Percentiles rank a stretch among this genome's conserved stretches.
Conservation (phyloP, 139 green algal species). For the Tetraselmis chui region DNA sequence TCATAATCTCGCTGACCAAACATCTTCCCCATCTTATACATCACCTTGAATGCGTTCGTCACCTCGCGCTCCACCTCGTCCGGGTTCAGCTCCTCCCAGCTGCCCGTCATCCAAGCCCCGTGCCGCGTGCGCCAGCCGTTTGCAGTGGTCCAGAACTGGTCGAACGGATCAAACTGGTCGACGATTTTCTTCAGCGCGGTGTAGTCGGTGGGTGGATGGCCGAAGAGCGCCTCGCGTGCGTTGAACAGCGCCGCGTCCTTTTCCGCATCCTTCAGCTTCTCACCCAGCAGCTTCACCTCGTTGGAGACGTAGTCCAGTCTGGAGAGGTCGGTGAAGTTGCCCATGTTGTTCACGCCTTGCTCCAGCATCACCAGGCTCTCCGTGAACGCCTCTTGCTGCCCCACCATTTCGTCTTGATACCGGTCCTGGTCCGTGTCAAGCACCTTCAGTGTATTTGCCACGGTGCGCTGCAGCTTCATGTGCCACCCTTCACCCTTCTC, state of each 20-base stretch:
- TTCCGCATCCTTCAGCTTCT: slow-evolving; percentile 50
- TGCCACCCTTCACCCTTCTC: slow-evolving; percentile 28
- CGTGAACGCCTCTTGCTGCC: slow-evolving; percentile 57
- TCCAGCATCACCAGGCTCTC: slow-evolving; percentile 35
- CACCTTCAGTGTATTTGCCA: not conserved
- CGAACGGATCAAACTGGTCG: slow-evolving; percentile 70
- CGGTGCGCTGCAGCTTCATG: slow-evolving; percentile 13
- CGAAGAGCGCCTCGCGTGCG: slow-evolving; percentile 57
- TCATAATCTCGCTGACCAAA: slow-evolving; percentile 38
- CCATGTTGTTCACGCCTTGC: slow-evolving; percentile 31
- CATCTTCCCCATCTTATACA: slow-evolving; percentile 48
- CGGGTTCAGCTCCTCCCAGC: slow-evolving; percentile 45
- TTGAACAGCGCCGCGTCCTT: slow-evolving; percentile 50
- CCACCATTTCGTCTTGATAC: slow-evolving; percentile 56
- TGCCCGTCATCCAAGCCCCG: slow-evolving; percentile 51
- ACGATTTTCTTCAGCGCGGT: slow-evolving; percentile 38
- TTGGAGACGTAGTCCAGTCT: slow-evolving; percentile 41
- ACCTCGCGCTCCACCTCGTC: slow-evolving; percentile 63
- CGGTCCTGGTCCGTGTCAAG: slow-evolving; percentile 20
- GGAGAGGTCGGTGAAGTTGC: slow-evolving; percentile 38
- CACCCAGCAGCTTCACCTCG: slow-evolving; percentile 30
- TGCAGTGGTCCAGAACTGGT: slow-evolving; percentile 65
- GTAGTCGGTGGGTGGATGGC: slow-evolving; percentile 55
- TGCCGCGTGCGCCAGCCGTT: slow-evolving; percentile 25
- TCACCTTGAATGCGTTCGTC: slow-evolving; percentile 42